Evolutionary conservation across 352 stramenopile genomes (phyloP).

Genomic region (Pythium rishiriense): DNA sequence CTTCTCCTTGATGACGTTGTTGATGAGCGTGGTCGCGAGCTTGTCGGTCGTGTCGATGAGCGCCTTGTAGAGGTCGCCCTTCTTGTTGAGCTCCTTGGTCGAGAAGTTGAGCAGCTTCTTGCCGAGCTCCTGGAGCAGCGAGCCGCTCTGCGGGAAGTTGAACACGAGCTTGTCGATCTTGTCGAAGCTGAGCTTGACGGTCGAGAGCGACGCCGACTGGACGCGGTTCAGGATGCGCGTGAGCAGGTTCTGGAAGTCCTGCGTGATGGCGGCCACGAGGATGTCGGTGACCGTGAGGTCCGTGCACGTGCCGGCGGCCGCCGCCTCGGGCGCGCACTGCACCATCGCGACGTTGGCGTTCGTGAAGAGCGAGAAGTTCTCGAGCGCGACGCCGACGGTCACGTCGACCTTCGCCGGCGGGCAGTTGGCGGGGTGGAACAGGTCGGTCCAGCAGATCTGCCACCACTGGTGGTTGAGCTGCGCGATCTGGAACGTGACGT

Average conservation of each 20-base stretch:
- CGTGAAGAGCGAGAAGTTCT: conserved; percentile 34
- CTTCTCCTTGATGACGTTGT: conserved; percentile 45
- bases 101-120: conserved; percentile 54
- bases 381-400: conserved; percentile 38
- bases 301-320: conserved; percentile 43
- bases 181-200: conserved; percentile 40
- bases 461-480: conserved; percentile 66
- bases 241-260: conserved; percentile 31
- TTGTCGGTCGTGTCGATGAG: conserved; percentile 40
- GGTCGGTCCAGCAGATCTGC: conserved; percentile 59
- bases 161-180: conserved; percentile 56
- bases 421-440: conserved; percentile 50
- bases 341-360: conserved; percentile 42
- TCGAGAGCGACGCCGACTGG: conserved; percentile 33
- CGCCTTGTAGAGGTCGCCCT: conserved; percentile 56
- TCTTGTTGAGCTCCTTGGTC: conserved; percentile 60
- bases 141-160: conserved; percentile 40
- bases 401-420: conserved; percentile 37
- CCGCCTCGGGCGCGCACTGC: conserved; percentile 32
- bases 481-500: conserved; percentile 45
- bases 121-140: conserved; percentile 45
- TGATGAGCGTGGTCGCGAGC: conserved; percentile 47
- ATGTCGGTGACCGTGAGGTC: conserved; percentile 50
- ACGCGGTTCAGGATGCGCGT: conserved; percentile 39
- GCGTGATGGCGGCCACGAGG: conserved; percentile 35